Percentiles rank a stretch among this genome's conserved stretches.
Evolutionary conservation across 2,329 filamentous ascomycete genomes (phyloP).

Genomic region (Cladosporium phlei): DNA sequence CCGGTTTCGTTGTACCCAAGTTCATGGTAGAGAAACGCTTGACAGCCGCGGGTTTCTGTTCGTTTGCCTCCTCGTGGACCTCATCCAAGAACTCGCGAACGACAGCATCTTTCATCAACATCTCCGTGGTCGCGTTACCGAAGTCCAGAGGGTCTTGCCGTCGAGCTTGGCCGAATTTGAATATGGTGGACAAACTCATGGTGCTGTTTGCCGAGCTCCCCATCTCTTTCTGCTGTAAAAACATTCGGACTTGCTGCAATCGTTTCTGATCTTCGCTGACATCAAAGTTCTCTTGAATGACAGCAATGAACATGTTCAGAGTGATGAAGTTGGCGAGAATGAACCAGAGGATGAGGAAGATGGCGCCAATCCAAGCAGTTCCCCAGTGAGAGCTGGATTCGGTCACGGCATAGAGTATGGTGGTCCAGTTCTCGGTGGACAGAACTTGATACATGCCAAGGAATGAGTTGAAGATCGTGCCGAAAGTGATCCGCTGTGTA

Average conservation of each 20-base stretch:
- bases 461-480: conserved; percentile 91
- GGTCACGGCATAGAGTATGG: conserved; percentile 77
- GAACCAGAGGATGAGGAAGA: conserved; percentile 93
- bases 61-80: conserved; percentile 28
- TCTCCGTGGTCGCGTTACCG: conserved; percentile 85
- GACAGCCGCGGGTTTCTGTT: neutral
- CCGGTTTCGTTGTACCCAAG: conserved; percentile 13
- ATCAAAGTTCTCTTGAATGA: conserved; percentile 99
- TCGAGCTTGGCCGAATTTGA: conserved; percentile 58
- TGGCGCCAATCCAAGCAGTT: conserved; percentile 87
- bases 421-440: conserved; percentile 94
- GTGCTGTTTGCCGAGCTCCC: conserved; percentile 64
- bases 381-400: conserved; percentile 58
- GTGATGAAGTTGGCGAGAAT: conserved; percentile 93
- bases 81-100: conserved; percentile 93
- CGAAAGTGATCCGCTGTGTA: conserved; percentile 68
- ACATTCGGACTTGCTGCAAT: conserved; percentile 90
- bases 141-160: conserved; percentile 83
- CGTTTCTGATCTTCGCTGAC: conserved; percentile 98
- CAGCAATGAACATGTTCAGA: conserved; percentile 99
- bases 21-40: conserved; percentile 10
- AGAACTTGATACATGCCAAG: conserved; percentile 96
- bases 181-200: conserved; percentile 63
- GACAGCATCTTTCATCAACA: conserved; percentile 93
- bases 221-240: conserved; percentile 84